These are phyloP conservation scores for Erythrobasidium hasegawianum DNA, from an alignment of 1,284 basidiomycete genomes.

Conservation along the genomic window DNA sequence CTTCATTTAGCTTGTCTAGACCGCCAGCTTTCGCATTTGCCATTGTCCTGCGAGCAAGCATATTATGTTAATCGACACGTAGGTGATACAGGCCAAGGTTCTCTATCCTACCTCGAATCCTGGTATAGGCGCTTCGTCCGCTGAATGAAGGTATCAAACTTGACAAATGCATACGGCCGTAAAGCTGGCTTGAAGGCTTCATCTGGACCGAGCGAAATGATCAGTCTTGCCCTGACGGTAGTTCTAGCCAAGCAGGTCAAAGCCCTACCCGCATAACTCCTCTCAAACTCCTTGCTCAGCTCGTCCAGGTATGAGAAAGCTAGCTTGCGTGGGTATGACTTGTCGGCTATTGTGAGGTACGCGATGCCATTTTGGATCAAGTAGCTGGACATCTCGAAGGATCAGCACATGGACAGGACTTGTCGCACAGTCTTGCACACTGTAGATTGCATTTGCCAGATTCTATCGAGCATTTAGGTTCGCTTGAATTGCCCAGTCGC, in stretches of 20 bases:
- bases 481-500: constrained; percentile 85
- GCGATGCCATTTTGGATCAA: constrained; percentile 89
- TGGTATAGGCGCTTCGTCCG: constrained; percentile 93
- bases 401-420: too few species aligned
- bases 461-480: constrained; percentile 94
- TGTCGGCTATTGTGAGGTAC: constrained; percentile 91
- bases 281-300: constrained; percentile 84
- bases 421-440: constrained; percentile 53
- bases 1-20: constrained; percentile 87
- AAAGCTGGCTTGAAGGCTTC: constrained; percentile 42
- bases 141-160: constrained; percentile 98
- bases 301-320: constrained; percentile 98
- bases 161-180: constrained; percentile 89
- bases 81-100: constrained; percentile 33
- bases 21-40: constrained; percentile 41
- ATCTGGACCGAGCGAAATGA: constrained; percentile 37
- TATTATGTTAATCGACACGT: too few species aligned
- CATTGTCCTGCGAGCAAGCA: constrained; percentile 19
- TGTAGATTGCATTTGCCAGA: constrained; percentile 90
- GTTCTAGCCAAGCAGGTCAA: not conserved
- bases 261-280: constrained; percentile 48
- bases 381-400: too few species aligned
- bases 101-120: constrained; percentile 58
- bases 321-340: constrained; percentile 94
- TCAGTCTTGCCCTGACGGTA: constrained; percentile 13